These are phyloP conservation scores for Acer saccharum DNA, from an alignment of 345 rosid species.

Conservation along the genomic window DNA sequence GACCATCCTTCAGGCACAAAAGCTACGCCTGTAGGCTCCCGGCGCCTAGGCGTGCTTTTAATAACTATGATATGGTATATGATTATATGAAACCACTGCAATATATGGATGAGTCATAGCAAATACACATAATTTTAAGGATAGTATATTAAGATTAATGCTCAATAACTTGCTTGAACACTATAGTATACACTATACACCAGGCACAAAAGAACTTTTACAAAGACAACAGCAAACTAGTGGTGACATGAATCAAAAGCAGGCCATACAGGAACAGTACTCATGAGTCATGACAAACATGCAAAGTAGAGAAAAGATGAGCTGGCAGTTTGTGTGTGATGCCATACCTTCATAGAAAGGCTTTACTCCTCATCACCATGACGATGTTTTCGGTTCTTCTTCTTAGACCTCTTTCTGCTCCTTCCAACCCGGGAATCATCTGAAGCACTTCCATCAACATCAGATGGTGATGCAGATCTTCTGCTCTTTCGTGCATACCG, in stretches of 20 bases:
- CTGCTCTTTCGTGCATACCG: slow-evolving; percentile 52
- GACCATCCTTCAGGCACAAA: no score
- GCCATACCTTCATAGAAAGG: slow-evolving; percentile 14
- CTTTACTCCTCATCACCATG: slow-evolving; percentile 39
- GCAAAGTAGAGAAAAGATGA: background rate
- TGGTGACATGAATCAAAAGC: background rate
- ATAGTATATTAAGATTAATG: background rate
- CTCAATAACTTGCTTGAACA: background rate
- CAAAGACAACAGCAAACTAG: background rate
- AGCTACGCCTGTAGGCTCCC: no score
- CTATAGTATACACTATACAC: background rate
- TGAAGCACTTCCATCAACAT: slow-evolving; percentile 42
- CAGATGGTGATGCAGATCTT: slow-evolving; percentile 53
- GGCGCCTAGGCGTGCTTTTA: no score
- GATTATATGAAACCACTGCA: background rate
- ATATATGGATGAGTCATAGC: background rate
- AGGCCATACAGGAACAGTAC: background rate
- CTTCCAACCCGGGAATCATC: slow-evolving; percentile 68
- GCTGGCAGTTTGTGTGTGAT: background rate
- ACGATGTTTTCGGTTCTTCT: slow-evolving; percentile 62
- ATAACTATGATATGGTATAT: background rate
- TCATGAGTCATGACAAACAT: background rate
- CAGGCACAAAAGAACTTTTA: background rate
- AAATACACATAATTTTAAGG: background rate
- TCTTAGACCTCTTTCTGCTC: slow-evolving; percentile 50